A percentile compares a stretch with the other conserved stretches of the same genome.
These are phyloP conservation scores for Paracorniculantispora psalliotae DNA, from an alignment of 2,329 filamentous ascomycete species.

Conservation along the genomic window DNA sequence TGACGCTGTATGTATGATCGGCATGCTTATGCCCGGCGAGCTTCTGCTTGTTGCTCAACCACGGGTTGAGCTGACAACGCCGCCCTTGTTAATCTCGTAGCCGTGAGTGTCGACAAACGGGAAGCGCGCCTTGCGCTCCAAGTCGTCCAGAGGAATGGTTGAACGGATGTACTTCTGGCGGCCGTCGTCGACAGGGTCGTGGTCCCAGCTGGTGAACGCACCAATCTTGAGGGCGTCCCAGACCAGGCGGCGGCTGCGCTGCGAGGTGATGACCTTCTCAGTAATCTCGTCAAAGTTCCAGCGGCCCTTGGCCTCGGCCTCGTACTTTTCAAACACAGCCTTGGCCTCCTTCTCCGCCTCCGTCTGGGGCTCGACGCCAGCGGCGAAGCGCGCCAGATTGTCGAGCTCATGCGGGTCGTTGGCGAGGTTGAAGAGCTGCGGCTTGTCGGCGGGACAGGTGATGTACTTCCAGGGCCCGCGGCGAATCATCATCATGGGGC, in stretches of 20 bases:
- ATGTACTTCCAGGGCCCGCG: slow-evolving; percentile 88
- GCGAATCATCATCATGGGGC: slow-evolving; percentile 90
- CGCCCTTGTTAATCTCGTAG: slow-evolving; percentile 36
- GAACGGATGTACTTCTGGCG: slow-evolving; percentile 77
- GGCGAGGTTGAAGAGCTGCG: slow-evolving; percentile 77
- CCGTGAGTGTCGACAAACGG: slow-evolving; percentile 58
- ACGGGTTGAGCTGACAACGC: slow-evolving; percentile 33
- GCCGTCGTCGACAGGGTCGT: slow-evolving; percentile 68
- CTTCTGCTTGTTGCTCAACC: slow-evolving; percentile 7
- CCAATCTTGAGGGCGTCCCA: slow-evolving; percentile 77
- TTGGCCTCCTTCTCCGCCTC: slow-evolving; percentile 42
- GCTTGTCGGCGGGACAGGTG: slow-evolving; percentile 75
- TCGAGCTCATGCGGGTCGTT: slow-evolving; percentile 71
- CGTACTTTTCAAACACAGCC: slow-evolving; percentile 59
- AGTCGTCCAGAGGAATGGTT: slow-evolving; percentile 72
- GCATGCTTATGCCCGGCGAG: too few relatives aligned
- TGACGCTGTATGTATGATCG: background rate
- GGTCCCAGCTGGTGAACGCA: slow-evolving; percentile 78
- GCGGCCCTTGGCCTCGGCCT: slow-evolving; percentile 64
- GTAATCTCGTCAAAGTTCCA: slow-evolving; percentile 83
- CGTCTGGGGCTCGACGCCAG: slow-evolving; percentile 34
- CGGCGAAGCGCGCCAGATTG: slow-evolving; percentile 57
- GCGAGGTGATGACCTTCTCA: slow-evolving; percentile 65
- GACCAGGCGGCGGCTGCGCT: slow-evolving; percentile 72
- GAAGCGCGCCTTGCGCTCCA: slow-evolving; percentile 71